Evolutionary conservation across 352 stramenopile genomes (phyloP), one percentile per base, ranked within the genome.

Genomic region (Phytophthora citrophthora): DNA sequence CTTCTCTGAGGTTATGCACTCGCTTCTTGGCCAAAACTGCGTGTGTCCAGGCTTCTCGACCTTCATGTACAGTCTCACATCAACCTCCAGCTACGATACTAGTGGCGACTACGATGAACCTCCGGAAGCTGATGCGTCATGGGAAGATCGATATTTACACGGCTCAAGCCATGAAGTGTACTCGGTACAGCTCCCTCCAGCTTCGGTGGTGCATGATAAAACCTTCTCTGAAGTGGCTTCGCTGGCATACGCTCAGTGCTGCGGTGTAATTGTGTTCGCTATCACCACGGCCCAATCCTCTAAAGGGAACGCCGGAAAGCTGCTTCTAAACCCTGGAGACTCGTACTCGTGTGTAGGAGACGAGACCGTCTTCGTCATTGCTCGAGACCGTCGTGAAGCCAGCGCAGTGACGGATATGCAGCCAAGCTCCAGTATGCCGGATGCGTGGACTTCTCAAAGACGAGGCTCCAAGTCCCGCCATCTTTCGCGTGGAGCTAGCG

Each of bases 41-140:
- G 79, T 93, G n/a, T 94, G 86, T 38, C 86, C 86, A 2, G 86
- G 83, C 2, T 94, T 94, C 41, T 93, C 86, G 8, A 94, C 86
- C 2, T 85, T 94, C 58, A 91, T 93, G 26, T 95, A 95, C 70
- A 92, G 89, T 44, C 65, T 95, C 46, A 95, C 86, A 9, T 86
- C 81, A 3, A 91, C 84, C 4, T 92, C 86, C 13, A 92, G 83
- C 41, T 89, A 71, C 41, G 66, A 61, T 48, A 46, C 64, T 3
- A 74, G 64, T 39, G 58, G 61, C 11, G 57, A 65, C 23, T 64
- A 66, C 26, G 66, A 74, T 24, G 66, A 74, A 46, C 54, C 61
- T 29, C 54, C 54, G 13, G 61, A 57, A 45, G 67, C 61, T 2
- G 61, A 74, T 56, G 77, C 72, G 1, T 77, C 67, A 7, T 93